Conservation (phyloP, 305 asterid species). For the Solanum hybrid region DNA sequence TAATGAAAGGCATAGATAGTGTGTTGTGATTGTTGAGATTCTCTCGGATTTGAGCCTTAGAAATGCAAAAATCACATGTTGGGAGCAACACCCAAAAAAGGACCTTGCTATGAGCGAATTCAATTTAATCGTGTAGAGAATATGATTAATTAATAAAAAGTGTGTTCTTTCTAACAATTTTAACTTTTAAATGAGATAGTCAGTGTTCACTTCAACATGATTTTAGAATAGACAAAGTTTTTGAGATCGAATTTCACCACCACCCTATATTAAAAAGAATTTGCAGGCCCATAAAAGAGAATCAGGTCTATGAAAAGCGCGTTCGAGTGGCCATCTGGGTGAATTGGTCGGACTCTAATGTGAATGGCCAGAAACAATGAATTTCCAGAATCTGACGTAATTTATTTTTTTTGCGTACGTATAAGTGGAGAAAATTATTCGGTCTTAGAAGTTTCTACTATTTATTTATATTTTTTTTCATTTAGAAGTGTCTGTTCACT, state of each 20-base stretch:
- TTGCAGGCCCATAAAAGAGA: not conserved
- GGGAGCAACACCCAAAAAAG: not conserved
- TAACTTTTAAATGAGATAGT: too few relatives aligned
- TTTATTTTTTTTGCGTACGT: not conserved
- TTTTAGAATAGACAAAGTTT: too few relatives aligned
- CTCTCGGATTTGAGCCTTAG: not conserved
- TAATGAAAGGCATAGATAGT: not conserved
- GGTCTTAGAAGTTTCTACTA: not conserved
- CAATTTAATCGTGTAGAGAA: not conserved
- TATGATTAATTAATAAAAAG: too few relatives aligned
- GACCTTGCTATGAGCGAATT: not conserved
- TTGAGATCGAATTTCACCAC: not conserved
- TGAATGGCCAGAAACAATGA: not conserved
- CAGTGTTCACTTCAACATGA: not conserved
- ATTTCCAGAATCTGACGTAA: not conserved
- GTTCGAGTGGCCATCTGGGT: not conserved
- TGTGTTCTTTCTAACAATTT: too few relatives aligned
- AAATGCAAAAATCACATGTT: not conserved
- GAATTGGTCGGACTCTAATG: not conserved
- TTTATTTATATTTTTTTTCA: not conserved
- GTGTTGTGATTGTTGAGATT: not conserved
- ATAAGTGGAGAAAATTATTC: not conserved
- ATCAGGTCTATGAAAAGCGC: too few relatives aligned
- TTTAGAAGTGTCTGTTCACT: not conserved
- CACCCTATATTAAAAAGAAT: not conserved